A percentile compares a stretch with the other conserved stretches of the same genome.
These are phyloP conservation scores for Porcisia hertigi DNA, from an alignment of 208 protist genomes.

Conservation along the genomic window DNA sequence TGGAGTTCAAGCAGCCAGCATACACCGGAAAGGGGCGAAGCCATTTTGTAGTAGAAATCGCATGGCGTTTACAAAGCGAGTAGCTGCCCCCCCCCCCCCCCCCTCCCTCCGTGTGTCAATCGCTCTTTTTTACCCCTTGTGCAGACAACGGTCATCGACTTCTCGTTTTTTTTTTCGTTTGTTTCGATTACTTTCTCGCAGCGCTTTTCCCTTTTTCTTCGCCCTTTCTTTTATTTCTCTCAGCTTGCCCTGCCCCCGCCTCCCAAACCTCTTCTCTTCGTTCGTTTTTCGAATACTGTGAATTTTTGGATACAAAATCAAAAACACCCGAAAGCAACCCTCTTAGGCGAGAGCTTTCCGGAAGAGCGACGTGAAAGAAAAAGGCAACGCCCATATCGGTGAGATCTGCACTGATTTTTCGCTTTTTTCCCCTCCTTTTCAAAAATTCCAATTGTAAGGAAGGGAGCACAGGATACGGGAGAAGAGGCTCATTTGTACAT, in stretches of 20 bases:
- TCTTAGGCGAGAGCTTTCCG: too few relatives aligned
- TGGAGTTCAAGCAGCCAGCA: not conserved
- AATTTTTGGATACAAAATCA: not conserved
- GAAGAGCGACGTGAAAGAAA: not conserved
- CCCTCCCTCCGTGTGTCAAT: not conserved
- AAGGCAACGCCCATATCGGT: not conserved
- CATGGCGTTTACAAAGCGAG: not conserved
- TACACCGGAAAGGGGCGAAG: not conserved
- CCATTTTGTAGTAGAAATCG: not conserved
- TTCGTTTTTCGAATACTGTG: not conserved
- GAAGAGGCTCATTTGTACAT: not conserved
- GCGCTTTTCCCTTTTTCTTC: not conserved
- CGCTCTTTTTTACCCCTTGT: too few relatives aligned
- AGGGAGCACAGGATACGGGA: not conserved
- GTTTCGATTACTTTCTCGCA: not conserved
- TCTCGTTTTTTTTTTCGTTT: not conserved
- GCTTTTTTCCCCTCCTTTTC: too few relatives aligned
- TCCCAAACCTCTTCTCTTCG: not conserved
- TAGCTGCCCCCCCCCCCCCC: too few relatives aligned
- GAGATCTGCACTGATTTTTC: not conserved
- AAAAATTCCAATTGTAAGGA: too few relatives aligned
- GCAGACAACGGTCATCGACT: not conserved
- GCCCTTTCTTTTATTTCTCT: too few relatives aligned
- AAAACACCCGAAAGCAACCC: not conserved
- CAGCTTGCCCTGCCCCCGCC: not conserved